phyloP scores from a whole-genome alignment of 116 monocot genomes.

The Trichopus zeylanicus region DNA sequence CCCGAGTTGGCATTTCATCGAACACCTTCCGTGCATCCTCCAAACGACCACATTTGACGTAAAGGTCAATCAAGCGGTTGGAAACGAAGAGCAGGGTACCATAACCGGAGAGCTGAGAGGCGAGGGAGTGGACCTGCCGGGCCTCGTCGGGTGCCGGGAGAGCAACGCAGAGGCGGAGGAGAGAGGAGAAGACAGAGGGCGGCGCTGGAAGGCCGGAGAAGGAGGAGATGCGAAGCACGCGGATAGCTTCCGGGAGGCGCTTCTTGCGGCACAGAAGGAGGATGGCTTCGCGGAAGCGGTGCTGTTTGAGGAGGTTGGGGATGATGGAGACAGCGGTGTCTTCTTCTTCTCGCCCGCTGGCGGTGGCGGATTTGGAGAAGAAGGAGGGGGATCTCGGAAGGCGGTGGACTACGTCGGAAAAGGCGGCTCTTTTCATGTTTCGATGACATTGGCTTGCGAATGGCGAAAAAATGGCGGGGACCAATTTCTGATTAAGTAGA shows the following conservation, averaged over 20 bases:
- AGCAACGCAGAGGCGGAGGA: constrained; percentile 1
- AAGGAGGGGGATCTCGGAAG: not conserved
- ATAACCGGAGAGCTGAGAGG: not conserved
- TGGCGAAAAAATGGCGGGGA: too few species aligned
- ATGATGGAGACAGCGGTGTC: too few species aligned
- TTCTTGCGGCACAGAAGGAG: not conserved
- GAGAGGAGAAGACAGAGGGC: not conserved
- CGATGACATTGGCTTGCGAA: too few species aligned
- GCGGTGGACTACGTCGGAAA: too few species aligned
- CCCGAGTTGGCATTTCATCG: not conserved
- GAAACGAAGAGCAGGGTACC: not conserved
- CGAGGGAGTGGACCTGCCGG: not conserved
- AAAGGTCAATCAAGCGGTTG: constrained; percentile 3
- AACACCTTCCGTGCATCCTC: not conserved
- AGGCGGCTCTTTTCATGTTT: too few species aligned
- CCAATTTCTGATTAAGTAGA: too few species aligned
- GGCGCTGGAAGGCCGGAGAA: not conserved
- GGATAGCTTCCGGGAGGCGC: not conserved
- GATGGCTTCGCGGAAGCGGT: not conserved
- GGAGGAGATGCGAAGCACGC: not conserved
- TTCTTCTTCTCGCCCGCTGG: too few species aligned
- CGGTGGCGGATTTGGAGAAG: not conserved
- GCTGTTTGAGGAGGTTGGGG: not conserved
- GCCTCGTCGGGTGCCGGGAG: not conserved
- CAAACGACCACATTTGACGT: not conserved